Evolutionary conservation across 1,139 yeast species (phyloP), one percentile per base, ranked within the genome.

Genomic region (Geotrichum histeridarum): DNA sequence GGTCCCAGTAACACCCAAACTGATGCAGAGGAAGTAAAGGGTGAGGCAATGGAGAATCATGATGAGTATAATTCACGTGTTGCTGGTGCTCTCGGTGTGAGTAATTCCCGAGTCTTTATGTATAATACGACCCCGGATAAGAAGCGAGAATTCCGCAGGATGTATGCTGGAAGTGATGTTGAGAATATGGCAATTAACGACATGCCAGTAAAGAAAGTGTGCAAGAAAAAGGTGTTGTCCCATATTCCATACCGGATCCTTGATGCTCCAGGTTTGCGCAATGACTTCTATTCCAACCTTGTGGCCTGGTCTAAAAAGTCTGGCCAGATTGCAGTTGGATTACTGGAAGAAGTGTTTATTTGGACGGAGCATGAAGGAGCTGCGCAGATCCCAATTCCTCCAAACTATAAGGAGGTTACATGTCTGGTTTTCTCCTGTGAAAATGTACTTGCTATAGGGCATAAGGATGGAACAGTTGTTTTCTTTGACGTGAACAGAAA

Each of bases 281-380:
- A 88, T 64, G 96, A 90, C 67, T 90, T 83, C 66, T 90, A 90
- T 68, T 78, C 89, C 0, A 86, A 87, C 63, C 72, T 86, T 50
- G 79, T 89, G 0, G 79, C 91, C 9, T 89, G 96, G 95, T 82
- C 91, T 0, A 67, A 68, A 2, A 65, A 65, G 30, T 43, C 56
- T 14, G 77, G 77, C 31, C 74, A 74, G 35, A 73, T 89, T 0
- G 86, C 85, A 0, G 91, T 89, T 1, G 97, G 93, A 0, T 70
- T 89, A 39, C 83, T 82, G 0, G 65, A 72, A 1, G 73, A 77
- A 7, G 85, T 82, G 0, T 86, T 80, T 65, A 65, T 83, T 35
- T 90, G 96, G 96, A 76, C 80, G 6, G 79, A 78, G 41, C 71
- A 69, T 12, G 69, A 71, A 8, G 81, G 80, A 0, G 82, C 85